These are phyloP conservation scores for Blastobotrys americana DNA, from an alignment of 805 yeast species.

Conservation along the genomic window DNA sequence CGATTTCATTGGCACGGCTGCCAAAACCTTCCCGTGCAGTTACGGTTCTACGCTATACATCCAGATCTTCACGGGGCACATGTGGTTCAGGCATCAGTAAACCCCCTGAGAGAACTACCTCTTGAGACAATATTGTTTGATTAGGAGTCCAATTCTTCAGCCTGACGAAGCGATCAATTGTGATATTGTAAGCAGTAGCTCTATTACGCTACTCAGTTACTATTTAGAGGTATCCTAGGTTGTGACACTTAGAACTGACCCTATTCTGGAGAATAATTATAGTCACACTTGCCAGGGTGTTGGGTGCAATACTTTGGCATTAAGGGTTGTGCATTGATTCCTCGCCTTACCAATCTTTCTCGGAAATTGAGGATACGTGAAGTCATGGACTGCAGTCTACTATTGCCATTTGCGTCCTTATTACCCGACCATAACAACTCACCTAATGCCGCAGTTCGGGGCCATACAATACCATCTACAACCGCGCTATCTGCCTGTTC, in stretches of 20 bases:
- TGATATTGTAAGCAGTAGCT: too few species aligned
- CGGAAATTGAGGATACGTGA: slow-evolving; percentile 34
- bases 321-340: slow-evolving; percentile 31
- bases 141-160: too few species aligned
- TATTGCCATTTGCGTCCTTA: slow-evolving; percentile 27
- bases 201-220: too few species aligned
- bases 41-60: too few species aligned
- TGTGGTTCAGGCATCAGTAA: too few species aligned
- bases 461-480: slow-evolving; percentile 34
- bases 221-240: too few species aligned
- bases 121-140: too few species aligned
- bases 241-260: not conserved
- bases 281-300: slow-evolving; percentile 34
- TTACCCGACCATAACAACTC: slow-evolving; percentile 38
- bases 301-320: slow-evolving; percentile 33
- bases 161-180: too few species aligned
- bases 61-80: too few species aligned
- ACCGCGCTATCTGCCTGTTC: slow-evolving; percentile 33
- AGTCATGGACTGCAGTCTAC: slow-evolving; percentile 26
- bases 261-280: not conserved
- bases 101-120: too few species aligned
- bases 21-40: too few species aligned
- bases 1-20: too few species aligned
- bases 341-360: slow-evolving; percentile 33
- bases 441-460: slow-evolving; percentile 36